phyloP scores from a whole-genome alignment of 805 yeast genomes.

The Zygosaccharomyces pseudorouxii region DNA sequence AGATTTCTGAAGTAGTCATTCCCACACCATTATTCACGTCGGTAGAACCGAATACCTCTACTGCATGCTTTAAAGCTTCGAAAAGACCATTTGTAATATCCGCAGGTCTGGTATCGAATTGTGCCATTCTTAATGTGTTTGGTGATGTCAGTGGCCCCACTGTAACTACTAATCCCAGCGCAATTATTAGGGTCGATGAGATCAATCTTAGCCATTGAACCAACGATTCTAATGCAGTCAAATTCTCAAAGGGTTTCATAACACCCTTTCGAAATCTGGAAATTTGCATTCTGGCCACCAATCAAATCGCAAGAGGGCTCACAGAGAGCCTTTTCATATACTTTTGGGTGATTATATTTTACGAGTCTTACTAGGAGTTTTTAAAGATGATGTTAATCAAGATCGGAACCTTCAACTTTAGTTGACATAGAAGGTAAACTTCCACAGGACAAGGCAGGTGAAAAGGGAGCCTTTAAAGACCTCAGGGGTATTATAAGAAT shows the following conservation, averaged over 20 bases:
- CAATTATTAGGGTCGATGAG: slow-evolving; percentile 20
- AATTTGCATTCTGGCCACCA: slow-evolving; percentile 7
- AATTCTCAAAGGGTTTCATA: slow-evolving; percentile 21
- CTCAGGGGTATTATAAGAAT: not conserved
- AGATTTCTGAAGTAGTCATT: slow-evolving; percentile 31
- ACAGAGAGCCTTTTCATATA: not conserved
- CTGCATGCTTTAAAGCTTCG: slow-evolving; percentile 20
- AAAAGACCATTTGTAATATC: slow-evolving; percentile 29
- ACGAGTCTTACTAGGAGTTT: not conserved
- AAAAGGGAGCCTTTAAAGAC: not conserved
- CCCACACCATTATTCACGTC: slow-evolving; percentile 30
- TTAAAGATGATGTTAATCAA: not conserved
- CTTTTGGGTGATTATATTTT: not conserved
- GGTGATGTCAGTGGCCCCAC: slow-evolving; percentile 25
- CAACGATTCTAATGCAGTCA: slow-evolving; percentile 24
- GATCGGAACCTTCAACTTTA: not conserved
- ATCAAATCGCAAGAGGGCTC: not conserved
- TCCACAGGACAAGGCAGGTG: not conserved
- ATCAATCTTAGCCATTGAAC: slow-evolving; percentile 21
- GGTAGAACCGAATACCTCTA: slow-evolving; percentile 24
- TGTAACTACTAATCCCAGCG: slow-evolving; percentile 19
- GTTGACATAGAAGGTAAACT: not conserved
- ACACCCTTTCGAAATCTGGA: slow-evolving; percentile 10
- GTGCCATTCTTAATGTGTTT: slow-evolving; percentile 19
- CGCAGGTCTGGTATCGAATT: slow-evolving; percentile 22